Percentiles rank a stretch among this genome's conserved stretches.
phyloP scores from a whole-genome alignment of 192 early-diverging fungal genomes.

The Spinellus fusiger region DNA sequence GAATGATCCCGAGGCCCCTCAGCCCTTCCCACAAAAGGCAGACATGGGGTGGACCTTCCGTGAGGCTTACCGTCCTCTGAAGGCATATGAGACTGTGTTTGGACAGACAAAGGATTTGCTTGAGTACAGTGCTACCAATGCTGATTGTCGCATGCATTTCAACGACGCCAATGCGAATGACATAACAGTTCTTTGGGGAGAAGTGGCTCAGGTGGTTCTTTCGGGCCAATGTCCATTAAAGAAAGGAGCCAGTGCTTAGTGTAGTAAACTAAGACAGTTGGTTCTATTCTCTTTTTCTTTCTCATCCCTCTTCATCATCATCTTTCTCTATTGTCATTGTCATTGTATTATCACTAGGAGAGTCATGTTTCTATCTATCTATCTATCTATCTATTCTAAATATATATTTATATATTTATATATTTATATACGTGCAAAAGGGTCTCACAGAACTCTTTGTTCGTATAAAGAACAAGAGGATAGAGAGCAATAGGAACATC shows the following conservation, averaged over 20 bases:
- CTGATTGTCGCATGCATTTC: conserved; percentile 29
- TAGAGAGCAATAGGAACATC: too few relatives aligned
- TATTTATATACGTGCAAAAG: too few relatives aligned
- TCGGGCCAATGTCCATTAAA: conserved; percentile 17
- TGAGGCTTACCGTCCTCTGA: conserved; percentile 23
- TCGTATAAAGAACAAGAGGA: too few relatives aligned
- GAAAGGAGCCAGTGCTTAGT: neutral
- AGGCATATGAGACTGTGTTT: neutral
- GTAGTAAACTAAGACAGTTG: neutral
- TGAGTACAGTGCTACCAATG: conserved; percentile 27
- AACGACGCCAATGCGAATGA: conserved; percentile 24
- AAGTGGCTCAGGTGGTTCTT: conserved; percentile 19
- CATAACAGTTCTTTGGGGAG: conserved; percentile 22
- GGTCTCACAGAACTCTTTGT: too few relatives aligned
- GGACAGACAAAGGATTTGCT: conserved; percentile 18
- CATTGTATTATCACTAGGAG: too few relatives aligned
- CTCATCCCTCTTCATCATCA: neutral
- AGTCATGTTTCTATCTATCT: too few relatives aligned
- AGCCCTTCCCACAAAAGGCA: conserved; percentile 28
- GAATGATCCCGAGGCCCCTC: conserved; percentile 22
- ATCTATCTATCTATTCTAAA: too few relatives aligned
- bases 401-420: too few relatives aligned
- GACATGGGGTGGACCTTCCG: conserved; percentile 37
- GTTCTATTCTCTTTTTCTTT: neutral
- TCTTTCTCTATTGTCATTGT: too few relatives aligned